phyloP scores from a whole-genome alignment of 306 rosid genomes.

The Corylus avellana region DNA sequence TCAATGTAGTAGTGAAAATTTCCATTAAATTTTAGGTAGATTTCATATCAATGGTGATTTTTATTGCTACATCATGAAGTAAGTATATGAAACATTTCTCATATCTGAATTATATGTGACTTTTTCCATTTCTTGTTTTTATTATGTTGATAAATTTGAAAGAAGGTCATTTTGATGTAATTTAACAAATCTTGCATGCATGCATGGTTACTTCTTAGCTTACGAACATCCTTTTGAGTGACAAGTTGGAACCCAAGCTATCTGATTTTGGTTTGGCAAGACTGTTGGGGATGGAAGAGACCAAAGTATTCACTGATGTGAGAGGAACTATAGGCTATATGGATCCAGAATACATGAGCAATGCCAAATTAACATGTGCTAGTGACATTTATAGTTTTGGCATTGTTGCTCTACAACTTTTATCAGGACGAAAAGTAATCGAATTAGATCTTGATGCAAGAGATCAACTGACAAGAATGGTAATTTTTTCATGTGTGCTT shows the following conservation, averaged over 20 bases:
- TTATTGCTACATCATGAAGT: too few species aligned
- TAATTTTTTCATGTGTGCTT: neutral
- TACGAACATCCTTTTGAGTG: constrained; percentile 78
- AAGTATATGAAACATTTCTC: too few species aligned
- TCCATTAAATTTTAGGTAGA: too few species aligned
- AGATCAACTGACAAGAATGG: constrained; percentile 90
- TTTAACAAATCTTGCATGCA: neutral
- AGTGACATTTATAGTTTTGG: constrained; percentile 91
- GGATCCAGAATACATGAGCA: constrained; percentile 98
- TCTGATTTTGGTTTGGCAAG: constrained; percentile 89
- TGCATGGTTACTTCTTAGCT: constrained; percentile 42
- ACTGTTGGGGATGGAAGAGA: constrained; percentile 75
- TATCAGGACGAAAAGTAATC: constrained; percentile 84
- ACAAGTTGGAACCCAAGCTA: constrained; percentile 64
- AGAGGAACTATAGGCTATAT: constrained; percentile 93
- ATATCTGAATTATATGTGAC: too few species aligned
- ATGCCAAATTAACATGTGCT: constrained; percentile 77
- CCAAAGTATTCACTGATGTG: constrained; percentile 76
- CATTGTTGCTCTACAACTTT: constrained; percentile 69
- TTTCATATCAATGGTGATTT: too few species aligned
- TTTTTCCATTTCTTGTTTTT: too few species aligned
- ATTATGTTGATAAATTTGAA: too few species aligned
- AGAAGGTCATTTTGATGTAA: neutral
- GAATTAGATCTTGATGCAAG: constrained; percentile 81
- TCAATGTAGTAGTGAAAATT: too few species aligned